Conservation (phyloP, 441 rosid genomes). For the Geranium incanum region DNA sequence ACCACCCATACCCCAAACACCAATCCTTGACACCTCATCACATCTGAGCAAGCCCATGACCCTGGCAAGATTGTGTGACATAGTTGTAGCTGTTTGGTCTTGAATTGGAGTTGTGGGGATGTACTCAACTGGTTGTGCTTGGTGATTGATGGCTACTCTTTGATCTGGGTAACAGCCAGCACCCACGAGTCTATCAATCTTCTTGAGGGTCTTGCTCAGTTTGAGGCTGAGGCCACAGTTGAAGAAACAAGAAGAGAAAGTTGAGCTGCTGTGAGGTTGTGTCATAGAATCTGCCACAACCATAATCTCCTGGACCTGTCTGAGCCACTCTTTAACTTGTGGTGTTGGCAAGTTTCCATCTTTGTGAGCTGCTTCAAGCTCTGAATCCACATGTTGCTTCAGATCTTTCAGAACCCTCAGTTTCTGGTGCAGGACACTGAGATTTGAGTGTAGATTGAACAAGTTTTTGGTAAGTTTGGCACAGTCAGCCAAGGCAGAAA, state of each 20-base stretch:
- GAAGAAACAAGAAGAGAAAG: constrained; percentile 8
- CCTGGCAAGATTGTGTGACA: constrained; percentile 10
- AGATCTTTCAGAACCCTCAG: constrained; percentile 19
- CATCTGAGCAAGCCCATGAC: background rate
- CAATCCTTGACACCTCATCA: constrained; percentile 15
- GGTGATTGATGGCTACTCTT: constrained; percentile 9
- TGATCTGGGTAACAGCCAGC: constrained; percentile 19
- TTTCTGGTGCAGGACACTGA: constrained; percentile 19
- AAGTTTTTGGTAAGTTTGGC: background rate
- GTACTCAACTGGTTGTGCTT: constrained; percentile 20
- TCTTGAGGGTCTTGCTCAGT: constrained; percentile 15
- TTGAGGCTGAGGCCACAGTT: constrained; percentile 7
- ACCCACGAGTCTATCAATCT: constrained; percentile 18
- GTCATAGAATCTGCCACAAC: background rate
- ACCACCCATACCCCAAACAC: constrained; percentile 12
- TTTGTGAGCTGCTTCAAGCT: constrained; percentile 18
- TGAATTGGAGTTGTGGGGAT: constrained; percentile 28
- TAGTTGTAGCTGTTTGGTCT: background rate
- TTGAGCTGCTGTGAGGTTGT: constrained; percentile 10
- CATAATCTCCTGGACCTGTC: background rate
- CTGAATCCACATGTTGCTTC: constrained; percentile 16
- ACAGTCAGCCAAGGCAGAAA: background rate
- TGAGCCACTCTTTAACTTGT: constrained; percentile 11
- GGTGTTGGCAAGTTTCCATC: constrained; percentile 16
- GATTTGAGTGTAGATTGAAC: constrained; percentile 23